Evolutionary conservation across 2,329 filamentous ascomycete species (phyloP), one percentile per base, ranked within the genome.

Genomic region (Proliferodiscus dingleyae): DNA sequence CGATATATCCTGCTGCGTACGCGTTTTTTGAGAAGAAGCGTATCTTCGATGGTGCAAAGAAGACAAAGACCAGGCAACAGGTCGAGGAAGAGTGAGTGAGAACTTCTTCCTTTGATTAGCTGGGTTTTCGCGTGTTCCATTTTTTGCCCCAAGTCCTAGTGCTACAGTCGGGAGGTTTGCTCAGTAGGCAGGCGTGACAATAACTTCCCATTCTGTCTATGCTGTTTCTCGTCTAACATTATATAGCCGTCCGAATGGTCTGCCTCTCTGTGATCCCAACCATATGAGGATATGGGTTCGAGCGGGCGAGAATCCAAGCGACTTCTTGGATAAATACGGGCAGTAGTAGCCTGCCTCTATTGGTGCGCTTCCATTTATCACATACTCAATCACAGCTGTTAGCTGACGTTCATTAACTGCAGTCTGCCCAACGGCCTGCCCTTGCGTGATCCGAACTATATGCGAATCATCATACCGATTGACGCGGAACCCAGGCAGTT

Each of bases 1-100:
- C 39, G 18, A 37, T 47, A 3, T 53, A 51, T 45, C 45, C 48
- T 24, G 37, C 18, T 11, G 51, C 51, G 3, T 53, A 53, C 40
- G 34, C 19, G 32, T 53, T 53, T 24, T 53, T 53, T 39, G 48
- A 51, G 41, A 48, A 51, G 41, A 53, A 51, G 43, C 46, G 51
- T 15, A 37, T 53, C 10, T 51, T 29, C 15, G 45, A 53, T 26
- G 45, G 43, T 18, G 43, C 32, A 43, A 44, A 48, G 45, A 53
- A 53, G 48, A 45, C 41, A n/a, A 22, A 16, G 21, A 22, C 19
- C 22, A 43, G 45, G 23, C 21, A 39, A 39, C 47, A 43, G 38
- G 26, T 15, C 24, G 40, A 42, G 21, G 11, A 28, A 11, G 43
- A 52, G 50, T 52, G 43, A 46, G n/a, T n/a, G n/a, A n/a, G n/a